phyloP scores from a whole-genome alignment of 306 rosid genomes.

The Begonia peltatifolia region DNA sequence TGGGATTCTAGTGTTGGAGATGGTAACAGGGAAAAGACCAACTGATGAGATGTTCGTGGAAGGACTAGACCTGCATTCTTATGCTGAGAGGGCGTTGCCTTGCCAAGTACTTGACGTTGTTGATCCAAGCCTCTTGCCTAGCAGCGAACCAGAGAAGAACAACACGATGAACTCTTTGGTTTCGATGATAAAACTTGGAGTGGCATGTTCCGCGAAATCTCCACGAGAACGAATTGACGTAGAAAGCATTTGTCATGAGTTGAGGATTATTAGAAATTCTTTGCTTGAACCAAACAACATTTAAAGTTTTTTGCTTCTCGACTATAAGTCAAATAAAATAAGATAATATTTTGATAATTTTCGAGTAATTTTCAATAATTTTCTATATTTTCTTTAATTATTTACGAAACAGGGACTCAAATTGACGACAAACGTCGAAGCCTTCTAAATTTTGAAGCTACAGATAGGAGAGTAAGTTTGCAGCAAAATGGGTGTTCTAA shows the following conservation, averaged over 20 bases:
- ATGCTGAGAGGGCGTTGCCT: constrained; percentile 7
- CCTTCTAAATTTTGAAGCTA: no score
- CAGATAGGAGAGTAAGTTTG: no score
- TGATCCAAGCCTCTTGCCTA: constrained; percentile 9
- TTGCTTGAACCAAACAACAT: not conserved
- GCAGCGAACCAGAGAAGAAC: no score
- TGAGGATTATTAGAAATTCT: not conserved
- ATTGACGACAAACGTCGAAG: no score
- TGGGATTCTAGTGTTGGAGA: constrained; percentile 13
- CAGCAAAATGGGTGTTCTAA: no score
- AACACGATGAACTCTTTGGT: not conserved
- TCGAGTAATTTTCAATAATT: no score
- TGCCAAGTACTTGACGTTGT: constrained; percentile 18
- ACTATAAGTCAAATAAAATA: no score
- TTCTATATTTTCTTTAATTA: no score
- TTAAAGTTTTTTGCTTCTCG: no score
- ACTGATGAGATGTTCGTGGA: constrained; percentile 7
- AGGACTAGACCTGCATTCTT: constrained; percentile 13
- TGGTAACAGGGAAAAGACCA: constrained; percentile 17
- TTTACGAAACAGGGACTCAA: no score
- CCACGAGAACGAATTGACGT: not conserved
- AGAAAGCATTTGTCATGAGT: not conserved
- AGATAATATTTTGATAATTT: no score
- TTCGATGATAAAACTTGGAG: not conserved
- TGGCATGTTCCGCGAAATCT: not conserved